phyloP scores from a whole-genome alignment of 1,139 yeast genomes.

The Debaryomyces coudertii region DNA sequence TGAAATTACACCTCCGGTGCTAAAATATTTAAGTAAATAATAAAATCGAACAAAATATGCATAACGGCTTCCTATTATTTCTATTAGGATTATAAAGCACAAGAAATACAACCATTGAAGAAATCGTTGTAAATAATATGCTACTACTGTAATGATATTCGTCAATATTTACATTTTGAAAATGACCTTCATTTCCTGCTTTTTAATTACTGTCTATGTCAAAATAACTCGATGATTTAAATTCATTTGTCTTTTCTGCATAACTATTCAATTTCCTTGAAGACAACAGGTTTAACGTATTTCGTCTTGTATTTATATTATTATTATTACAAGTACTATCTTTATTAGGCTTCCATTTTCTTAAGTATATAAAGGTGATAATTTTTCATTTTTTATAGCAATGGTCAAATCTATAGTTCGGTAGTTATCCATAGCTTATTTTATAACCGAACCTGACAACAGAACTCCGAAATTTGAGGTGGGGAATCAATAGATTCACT shows the following conservation, averaged over 20 bases:
- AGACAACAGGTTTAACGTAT: too few relatives aligned
- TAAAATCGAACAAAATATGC: conserved; percentile 79
- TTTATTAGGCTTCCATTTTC: background rate
- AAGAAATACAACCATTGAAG: conserved; percentile 76
- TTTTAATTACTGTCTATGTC: too few relatives aligned
- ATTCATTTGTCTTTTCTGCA: conserved; percentile 30
- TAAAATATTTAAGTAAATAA: conserved; percentile 68
- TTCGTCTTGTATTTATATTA: background rate
- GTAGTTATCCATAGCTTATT: background rate
- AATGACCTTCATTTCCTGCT: conserved; percentile 51
- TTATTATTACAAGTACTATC: too few relatives aligned
- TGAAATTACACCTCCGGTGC: conserved; percentile 59
- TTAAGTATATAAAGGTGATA: background rate
- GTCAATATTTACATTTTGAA: conserved; percentile 56
- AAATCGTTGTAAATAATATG: conserved; percentile 65
- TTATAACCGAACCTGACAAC: conserved; percentile 1
- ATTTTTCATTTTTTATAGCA: background rate
- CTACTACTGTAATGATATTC: conserved; percentile 60
- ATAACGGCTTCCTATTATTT: conserved; percentile 59
- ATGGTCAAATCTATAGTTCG: background rate
- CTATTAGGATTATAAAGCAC: conserved; percentile 57
- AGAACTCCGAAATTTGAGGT: background rate
- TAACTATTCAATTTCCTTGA: too few relatives aligned
- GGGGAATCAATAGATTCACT: background rate
- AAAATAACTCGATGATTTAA: conserved; percentile 17